A percentile compares a stretch with the other conserved stretches of the same genome.
Evolutionary conservation across 2,329 filamentous ascomycete species (phyloP).

Genomic region (Coniochaeta sp.): DNA sequence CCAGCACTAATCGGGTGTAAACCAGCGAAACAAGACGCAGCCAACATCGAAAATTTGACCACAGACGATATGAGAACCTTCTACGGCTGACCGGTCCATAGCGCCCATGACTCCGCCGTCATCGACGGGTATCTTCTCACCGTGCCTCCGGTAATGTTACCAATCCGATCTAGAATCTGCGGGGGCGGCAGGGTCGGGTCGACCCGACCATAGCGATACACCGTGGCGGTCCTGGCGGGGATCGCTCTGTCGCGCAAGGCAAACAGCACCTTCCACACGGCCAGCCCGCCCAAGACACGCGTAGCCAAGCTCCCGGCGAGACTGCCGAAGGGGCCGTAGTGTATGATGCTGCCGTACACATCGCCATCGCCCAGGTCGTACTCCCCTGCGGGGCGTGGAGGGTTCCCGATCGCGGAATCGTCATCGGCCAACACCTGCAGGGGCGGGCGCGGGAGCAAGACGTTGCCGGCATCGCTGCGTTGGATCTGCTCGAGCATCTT

Average conservation of each 20-base stretch:
- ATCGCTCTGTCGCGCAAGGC: too few species aligned
- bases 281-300: background rate
- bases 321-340: background rate
- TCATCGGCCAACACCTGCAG: background rate
- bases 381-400: background rate
- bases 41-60: too few species aligned
- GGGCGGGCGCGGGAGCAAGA: too few species aligned
- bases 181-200: background rate
- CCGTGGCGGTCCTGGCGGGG: background rate
- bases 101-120: background rate
- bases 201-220: background rate
- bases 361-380: too few species aligned
- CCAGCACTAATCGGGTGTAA: too few species aligned
- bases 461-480: too few species aligned
- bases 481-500: too few species aligned
- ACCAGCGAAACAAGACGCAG: too few species aligned
- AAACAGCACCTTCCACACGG: too few species aligned
- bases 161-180: background rate
- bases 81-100: background rate
- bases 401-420: background rate
- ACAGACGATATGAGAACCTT: too few species aligned
- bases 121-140: background rate
- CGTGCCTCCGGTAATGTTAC: too few species aligned
- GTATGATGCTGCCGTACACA: background rate
- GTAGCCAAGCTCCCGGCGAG: background rate